Base-by-base conservation (phyloP, 1,139 yeast species). In the Pichia sp. region DNA sequence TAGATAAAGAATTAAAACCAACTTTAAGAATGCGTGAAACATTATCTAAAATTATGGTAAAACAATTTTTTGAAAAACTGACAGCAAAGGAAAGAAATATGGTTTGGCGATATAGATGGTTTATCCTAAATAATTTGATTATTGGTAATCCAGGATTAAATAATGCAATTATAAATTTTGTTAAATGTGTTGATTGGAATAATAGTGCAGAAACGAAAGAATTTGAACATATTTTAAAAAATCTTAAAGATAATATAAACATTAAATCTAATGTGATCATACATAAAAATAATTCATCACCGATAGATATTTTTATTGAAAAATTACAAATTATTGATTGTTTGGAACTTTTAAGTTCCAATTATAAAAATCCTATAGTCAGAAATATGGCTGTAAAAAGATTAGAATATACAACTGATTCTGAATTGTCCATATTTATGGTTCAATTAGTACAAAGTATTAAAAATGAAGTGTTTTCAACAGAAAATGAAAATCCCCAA, bases 381-480 rank as follows among this genome's bases (percentile, higher is more conserved):
- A 70, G 97, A 43, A 78, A 85, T 10, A 86, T 88, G 70, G 98
- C 98, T 0, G 96, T 94, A 1, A 86, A 86, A 55, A 69, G 97
- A 49, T 69, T 94, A 47, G 76, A 79, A 51, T 75, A 81, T 51
- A 96, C 97, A 0, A 78, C 79, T 44, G 94, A 87, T 56, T 83
- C 78, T 30, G 97, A 90, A 57, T 66, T 92, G 31, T 82, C 86
- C 50, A 69, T 92, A 50, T 94, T 89, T 60, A 68, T 94, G 53
- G 74, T 94, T 50, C 98, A 94, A 65, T 71, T 94, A 18, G 97
- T 94, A 0, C 97, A 90, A 62, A 96, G 97, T 0, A 75, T 94
- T 43, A 84, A 88, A 54, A 88, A 87, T 63, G 98, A 84, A 57
- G 34, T 42, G 4, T 37, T 47, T 31, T 37, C 30, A 11, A 38